Evolutionary conservation across 805 yeast genomes (phyloP), one percentile per base, ranked within the genome.

Genomic region (Wickerhamomyces mucosus): DNA sequence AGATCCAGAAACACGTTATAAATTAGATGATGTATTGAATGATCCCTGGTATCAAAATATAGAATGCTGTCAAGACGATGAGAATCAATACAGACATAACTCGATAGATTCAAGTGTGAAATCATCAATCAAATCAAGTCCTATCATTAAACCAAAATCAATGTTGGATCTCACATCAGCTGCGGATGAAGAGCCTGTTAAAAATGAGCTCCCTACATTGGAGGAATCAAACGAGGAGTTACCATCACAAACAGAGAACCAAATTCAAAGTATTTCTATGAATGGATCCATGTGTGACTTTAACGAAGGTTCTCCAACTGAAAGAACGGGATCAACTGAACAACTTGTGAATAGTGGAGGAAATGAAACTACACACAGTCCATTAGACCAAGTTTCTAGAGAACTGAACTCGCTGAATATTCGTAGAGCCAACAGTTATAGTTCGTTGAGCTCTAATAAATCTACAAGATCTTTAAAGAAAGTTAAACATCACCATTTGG

Each of bases 41-140:
- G 86, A 80, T 43, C 73, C 78, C 9, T 80, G 81, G 75, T 79
- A 80, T 48, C 56, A 55, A 18, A 41, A 56, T 4, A 57, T 78
- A 28, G 81, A 72, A 39, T 68, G 72, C 59, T 80, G 89, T 49
- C 41, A 69, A 13, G 66, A 66, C 41, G 82, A 75, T 31, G 46
- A 37, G 14, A 47, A 43, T 33, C 28, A 15, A 13, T 6, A 18
- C 19, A 9, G 33, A 36, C 6, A 30, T 29, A 5, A 22, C 25
- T 2, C 21, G 28, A 17, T 32, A 21, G 13, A 31, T 38, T 13
- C 21, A 27, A 14, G 7, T 26, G 21, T 15, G n/a, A 17, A 6
- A 7, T 26, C n/a, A 26, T 10, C 20, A 26, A 10, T 13, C 1
- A 32, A 22, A n/a, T 28, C 35, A 10, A 33, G 39, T 18, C 45